Base-by-base conservation (phyloP, 306 rosid genomes). In the Heteromeles arbutifolia region DNA sequence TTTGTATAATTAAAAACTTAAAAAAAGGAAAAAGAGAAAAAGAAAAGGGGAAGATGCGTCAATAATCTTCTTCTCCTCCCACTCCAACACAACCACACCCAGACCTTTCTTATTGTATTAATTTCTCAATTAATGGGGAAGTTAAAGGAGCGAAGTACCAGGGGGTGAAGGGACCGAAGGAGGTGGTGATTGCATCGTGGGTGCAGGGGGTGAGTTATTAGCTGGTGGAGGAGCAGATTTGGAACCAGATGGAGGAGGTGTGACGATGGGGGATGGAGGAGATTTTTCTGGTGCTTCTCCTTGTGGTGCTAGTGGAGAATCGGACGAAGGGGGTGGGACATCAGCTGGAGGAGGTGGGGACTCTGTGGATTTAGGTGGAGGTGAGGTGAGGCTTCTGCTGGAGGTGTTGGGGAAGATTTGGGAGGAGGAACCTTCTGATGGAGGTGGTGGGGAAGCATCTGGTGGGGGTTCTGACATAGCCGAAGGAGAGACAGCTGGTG, bases 91-190 rank as follows among this genome's bases (percentile, higher is more conserved):
- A 34, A 34, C 8, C 39, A 34, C 39, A 34, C 8, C 8, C 8
- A 34, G 6, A 34, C 39, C 2, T 34, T 34, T 34, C 39, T 6
- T 6, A 34, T 34, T 34, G 39, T 6, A 34, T 34, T 34, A 34
- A 34, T 34, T 34, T 34, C 39, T 34, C 39, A 34, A 34, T 34
- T 34, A 34, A 34, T 6, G 39, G 39, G 39, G 39, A 34, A 6
- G 37, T 34, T 34, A 34, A 34, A 34, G 0, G 39, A 34, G 39
- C 0, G 86, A 71, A 29, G 53, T 74, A 28, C 85, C 87, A 79
- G 93, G 81, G 43, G 81, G 93, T 50, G 92, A 45, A 81, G 93
- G 90, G 37, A 70, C 88, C 28, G 92, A 72, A 84, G 96, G 88
- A 66, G 91, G 95, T 69, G 89, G 84, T 37, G 92, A 82, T 53